Evolutionary conservation across 2,329 filamentous ascomycete genomes (phyloP), one percentile per base, ranked within the genome.

Genomic region (Calonectria pteridis): DNA sequence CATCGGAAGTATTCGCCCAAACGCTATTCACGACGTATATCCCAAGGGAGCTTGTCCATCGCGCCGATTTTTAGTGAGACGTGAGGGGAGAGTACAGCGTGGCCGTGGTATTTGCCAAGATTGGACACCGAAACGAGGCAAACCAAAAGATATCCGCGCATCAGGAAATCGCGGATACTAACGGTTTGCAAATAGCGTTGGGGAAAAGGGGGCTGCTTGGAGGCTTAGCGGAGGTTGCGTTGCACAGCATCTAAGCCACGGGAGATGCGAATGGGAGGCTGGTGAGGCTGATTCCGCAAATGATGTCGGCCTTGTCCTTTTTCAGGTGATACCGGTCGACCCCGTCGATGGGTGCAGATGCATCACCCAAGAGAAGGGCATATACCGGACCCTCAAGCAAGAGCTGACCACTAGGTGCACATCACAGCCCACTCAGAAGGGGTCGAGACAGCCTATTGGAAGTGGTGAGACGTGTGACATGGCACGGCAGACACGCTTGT

Each of bases 381-480:
- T 20, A 50, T 20, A 23, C n/a, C 16, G 2, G 26, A 16, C 43
- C 26, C n/a, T n/a, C n/a, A n/a, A n/a, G n/a, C n/a, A 37, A 29
- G 18, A 69, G 23, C 35, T 40, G 14, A 23, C 13, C n/a, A 20
- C 26, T 40, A 20, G n/a, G 55, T 62, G 55, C 55, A 14, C 55
- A 18, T 62, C 55, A 62, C 55, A 40, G 35, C 40, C 35, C 28
- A 28, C 31, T 31, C 31, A n/a, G 40, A 62, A 26, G 53, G 9
- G 50, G 49, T 64, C 37, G 58, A 68, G 59, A 64, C 70, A 35
- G 35, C 35, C 49, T 33, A 53, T 55, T 55, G 28, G 7, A 18
- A 67, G 26, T 40, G 63, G 65, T 68, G 55, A 65, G 70, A 68
- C 65, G 33, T 63, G 37, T 43, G 46, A 72, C 65, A 23, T 20